Evolutionary conservation across 176 grass and related monocot species (phyloP), one percentile per base, ranked within the genome.

Genomic region (Ananas comosus): DNA sequence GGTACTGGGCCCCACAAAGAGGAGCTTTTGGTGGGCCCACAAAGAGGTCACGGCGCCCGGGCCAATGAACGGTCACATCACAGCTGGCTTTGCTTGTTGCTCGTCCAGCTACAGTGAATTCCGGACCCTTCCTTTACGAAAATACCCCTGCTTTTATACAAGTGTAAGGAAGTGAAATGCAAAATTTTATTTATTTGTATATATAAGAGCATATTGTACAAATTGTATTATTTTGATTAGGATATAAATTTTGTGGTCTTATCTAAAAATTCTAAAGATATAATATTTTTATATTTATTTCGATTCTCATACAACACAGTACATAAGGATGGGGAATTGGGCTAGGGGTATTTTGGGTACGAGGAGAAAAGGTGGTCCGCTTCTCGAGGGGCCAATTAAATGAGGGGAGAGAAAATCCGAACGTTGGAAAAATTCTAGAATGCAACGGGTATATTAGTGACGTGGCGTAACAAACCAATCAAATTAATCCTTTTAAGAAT

Each of bases 61-160:
- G 72, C 83, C 79, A 17, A 17, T 59, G 74, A 93, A 93, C 90
- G 86, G 83, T 89, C 86, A 81, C 78, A 76, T 33, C 12, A 77
- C 86, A 87, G 86, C 90, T 89, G 86, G 72, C 64, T 74, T 64
- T 76, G 80, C 83, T 59, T 78, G 75, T 72, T 83, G 69, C 50
- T 61, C 12, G 17, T 65, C 70, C 86, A 94, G 83, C 83, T 94
- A 85, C 83, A 48, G 66, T 9, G 13, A 7, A 63, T 61, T 61
- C 16, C 53, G 16, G 11, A 3, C 25, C 51, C 9, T 7, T 1
- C 11, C 58, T 49, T 91, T 69, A 85, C 79, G 5, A 4, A 77
- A 76, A 0, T 68, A 4, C 64, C 76, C 69, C 77, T 48, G 16
- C 12, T 18, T n/a, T 14, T n/a, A 56, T 23, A 23, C 22, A 23